Evolutionary conservation across 768 basidiomycete genomes (phyloP).

Genomic region (Glaciozyma antarctica): DNA sequence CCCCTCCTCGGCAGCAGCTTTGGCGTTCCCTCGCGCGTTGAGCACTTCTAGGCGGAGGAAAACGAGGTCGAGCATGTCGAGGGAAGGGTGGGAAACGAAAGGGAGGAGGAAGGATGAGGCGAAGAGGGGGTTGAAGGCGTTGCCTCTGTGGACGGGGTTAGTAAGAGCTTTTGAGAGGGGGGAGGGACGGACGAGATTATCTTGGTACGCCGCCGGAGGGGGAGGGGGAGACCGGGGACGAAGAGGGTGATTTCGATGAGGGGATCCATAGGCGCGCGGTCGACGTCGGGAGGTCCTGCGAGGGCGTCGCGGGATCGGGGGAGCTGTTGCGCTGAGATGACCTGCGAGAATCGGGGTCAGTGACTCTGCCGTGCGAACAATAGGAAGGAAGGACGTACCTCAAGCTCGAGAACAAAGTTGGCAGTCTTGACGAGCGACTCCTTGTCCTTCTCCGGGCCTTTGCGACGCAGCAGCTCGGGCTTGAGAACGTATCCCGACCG

Average conservation of each 20-base stretch:
- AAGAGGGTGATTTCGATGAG: slow-evolving; percentile 72
- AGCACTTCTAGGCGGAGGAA: slow-evolving; percentile 72
- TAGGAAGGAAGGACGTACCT: slow-evolving; percentile 42
- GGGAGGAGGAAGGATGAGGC: slow-evolving; percentile 57
- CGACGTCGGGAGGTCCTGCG: slow-evolving; percentile 43
- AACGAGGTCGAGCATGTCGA: slow-evolving; percentile 68
- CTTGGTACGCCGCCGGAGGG: slow-evolving; percentile 20
- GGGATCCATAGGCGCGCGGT: slow-evolving; percentile 44
- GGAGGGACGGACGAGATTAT: slow-evolving; percentile 18
- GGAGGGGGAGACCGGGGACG: slow-evolving; percentile 27
- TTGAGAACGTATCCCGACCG: slow-evolving; percentile 82
- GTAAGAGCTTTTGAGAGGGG: neutral
- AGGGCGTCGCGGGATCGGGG: slow-evolving; percentile 45
- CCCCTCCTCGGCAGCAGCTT: slow-evolving; percentile 39
- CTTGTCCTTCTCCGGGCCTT: slow-evolving; percentile 45
- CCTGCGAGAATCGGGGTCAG: slow-evolving; percentile 36
- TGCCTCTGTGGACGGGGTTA: slow-evolving; percentile 38
- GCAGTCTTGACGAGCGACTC: slow-evolving; percentile 50
- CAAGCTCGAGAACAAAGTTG: slow-evolving; percentile 56
- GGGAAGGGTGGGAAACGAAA: slow-evolving; percentile 51
- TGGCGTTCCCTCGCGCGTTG: slow-evolving; percentile 45
- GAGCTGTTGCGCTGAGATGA: slow-evolving; percentile 85
- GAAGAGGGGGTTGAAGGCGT: slow-evolving; percentile 90
- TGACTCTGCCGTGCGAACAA: neutral
- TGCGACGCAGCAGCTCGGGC: slow-evolving; percentile 61